Evolutionary conservation across 2,329 filamentous ascomycete species (phyloP).

Genomic region (Ophiognomonia clavigignenti-juglandacearum): DNA sequence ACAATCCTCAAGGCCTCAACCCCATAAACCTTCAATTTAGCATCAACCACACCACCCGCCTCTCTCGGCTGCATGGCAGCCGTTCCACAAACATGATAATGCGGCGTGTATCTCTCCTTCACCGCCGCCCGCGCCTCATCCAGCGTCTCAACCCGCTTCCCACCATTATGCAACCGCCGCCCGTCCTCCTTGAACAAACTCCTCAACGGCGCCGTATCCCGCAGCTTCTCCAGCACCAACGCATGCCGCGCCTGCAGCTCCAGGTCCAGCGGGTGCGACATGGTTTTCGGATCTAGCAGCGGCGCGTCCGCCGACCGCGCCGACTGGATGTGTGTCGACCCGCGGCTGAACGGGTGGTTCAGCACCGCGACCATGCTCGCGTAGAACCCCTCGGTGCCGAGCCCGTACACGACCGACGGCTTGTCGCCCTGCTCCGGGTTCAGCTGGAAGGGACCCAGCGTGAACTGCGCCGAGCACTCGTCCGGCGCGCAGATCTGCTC

Average conservation of each 20-base stretch:
- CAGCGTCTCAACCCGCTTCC: constrained; percentile 4
- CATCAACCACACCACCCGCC: constrained; percentile 5
- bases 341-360: constrained; percentile 52
- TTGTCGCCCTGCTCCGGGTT: neutral
- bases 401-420: neutral
- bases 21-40: constrained; percentile 10
- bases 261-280: constrained; percentile 42
- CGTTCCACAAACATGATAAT: constrained; percentile 8
- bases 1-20: constrained; percentile 5
- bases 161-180: constrained; percentile 5
- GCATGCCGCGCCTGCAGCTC: constrained; percentile 37
- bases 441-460: constrained; percentile 8
- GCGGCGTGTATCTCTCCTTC: neutral
- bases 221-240: constrained; percentile 35
- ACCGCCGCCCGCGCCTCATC: constrained; percentile 7
- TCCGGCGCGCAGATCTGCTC: constrained; percentile 4
- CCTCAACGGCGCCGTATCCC: constrained; percentile 30
- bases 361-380: constrained; percentile 49
- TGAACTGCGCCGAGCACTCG: constrained; percentile 7
- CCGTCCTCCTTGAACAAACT: constrained; percentile 29
- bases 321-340: constrained; percentile 48
- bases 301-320: constrained; percentile 34
- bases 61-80: constrained; percentile 8
- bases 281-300: constrained; percentile 48
- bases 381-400: constrained; percentile 25